These are phyloP conservation scores for Aureobasidium sp. DNA, from an alignment of 2,329 filamentous ascomycete species.

Conservation along the genomic window DNA sequence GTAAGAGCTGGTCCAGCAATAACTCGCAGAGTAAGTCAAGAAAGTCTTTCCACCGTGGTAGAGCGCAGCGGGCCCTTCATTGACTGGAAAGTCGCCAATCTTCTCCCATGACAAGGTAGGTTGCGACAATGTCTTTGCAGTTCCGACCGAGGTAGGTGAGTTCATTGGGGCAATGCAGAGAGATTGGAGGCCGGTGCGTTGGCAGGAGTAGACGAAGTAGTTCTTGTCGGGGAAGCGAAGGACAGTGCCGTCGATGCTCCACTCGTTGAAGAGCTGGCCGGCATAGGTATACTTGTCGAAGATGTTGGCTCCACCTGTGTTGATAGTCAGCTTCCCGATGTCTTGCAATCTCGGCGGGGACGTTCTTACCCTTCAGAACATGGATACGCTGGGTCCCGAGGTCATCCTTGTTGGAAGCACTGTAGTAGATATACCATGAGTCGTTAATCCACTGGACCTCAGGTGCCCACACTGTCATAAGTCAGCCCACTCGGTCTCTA, in stretches of 20 bases:
- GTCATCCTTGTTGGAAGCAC: slow-evolving; percentile 31
- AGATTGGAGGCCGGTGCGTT: slow-evolving; percentile 32
- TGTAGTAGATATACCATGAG: slow-evolving; percentile 50
- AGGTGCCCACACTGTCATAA: slow-evolving; percentile 42
- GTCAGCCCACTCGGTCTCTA: no score
- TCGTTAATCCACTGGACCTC: slow-evolving; percentile 44
- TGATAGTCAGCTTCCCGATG: background rate
- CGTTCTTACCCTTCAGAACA: slow-evolving; percentile 39
- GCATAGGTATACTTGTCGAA: slow-evolving; percentile 44
- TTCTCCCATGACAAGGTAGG: slow-evolving; percentile 45
- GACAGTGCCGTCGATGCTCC: slow-evolving; percentile 43
- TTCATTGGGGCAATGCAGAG: slow-evolving; percentile 34
- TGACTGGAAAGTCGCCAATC: slow-evolving; percentile 37
- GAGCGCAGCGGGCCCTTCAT: slow-evolving; percentile 47
- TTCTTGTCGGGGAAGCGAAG: slow-evolving; percentile 39
- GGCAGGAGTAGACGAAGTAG: slow-evolving; percentile 45
- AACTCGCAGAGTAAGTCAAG: slow-evolving; percentile 46
- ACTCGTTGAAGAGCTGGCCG: slow-evolving; percentile 34
- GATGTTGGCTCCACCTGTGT: slow-evolving; percentile 38
- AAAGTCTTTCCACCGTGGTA: slow-evolving; percentile 47
- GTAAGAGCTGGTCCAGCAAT: slow-evolving; percentile 49
- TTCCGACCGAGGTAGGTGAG: slow-evolving; percentile 36
- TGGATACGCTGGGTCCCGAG: slow-evolving; percentile 44
- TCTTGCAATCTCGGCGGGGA: no score
- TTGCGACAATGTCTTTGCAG: slow-evolving; percentile 40